Conservation (phyloP, 345 rosid species). For the Adansonia digitata region DNA sequence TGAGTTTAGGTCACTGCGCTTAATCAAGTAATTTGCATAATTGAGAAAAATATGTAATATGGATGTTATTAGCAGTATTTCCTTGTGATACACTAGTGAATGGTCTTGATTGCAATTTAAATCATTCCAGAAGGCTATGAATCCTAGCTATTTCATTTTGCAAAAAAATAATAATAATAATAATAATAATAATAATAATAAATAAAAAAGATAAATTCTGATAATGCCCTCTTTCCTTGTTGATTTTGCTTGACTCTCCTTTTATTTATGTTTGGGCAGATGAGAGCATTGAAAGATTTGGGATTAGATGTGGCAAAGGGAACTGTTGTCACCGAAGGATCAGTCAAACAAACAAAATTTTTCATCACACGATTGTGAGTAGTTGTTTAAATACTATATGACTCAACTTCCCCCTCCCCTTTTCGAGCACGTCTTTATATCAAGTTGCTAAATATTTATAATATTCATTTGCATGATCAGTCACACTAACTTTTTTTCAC, state of each 20-base stretch:
- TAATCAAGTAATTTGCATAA: not conserved
- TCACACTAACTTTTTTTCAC: not conserved
- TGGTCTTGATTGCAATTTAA: not conserved
- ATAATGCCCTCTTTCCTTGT: not conserved
- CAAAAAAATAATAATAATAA: not conserved
- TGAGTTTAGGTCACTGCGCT: not conserved
- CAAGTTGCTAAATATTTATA: not conserved
- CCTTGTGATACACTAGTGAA: not conserved
- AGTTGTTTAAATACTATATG: not conserved
- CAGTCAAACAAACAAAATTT: slow-evolving; percentile 70
- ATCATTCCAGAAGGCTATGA: not conserved
- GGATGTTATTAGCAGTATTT: not conserved
- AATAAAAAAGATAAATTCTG: not conserved
- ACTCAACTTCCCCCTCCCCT: not conserved
- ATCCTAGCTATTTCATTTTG: not conserved
- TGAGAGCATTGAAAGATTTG: slow-evolving; percentile 77
- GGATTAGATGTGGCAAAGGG: slow-evolving; percentile 90
- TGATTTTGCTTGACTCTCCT: slow-evolving; percentile 2
- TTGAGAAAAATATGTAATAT: not conserved
- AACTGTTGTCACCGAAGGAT: slow-evolving; percentile 70
- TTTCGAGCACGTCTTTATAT: not conserved
- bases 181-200: no score
- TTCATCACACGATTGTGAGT: slow-evolving; percentile 74
- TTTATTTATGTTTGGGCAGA: slow-evolving; percentile 39
- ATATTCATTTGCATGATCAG: not conserved